Evolutionary conservation across 2,329 filamentous ascomycete species (phyloP), one percentile per base, ranked within the genome.

Genomic region (Fusarium aywerte): DNA sequence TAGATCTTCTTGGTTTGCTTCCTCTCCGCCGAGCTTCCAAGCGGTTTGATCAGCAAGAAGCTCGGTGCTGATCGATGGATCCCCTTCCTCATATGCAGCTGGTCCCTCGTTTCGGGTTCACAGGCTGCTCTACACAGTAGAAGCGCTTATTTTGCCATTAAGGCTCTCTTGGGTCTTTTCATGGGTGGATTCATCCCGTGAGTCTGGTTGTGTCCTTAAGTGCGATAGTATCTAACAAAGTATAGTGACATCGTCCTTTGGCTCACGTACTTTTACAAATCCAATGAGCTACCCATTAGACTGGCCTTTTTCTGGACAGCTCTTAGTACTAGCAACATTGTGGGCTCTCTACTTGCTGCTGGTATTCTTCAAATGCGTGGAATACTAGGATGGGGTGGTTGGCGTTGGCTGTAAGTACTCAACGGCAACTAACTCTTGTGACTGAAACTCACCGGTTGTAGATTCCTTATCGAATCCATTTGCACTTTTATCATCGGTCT

Each of bases 181-280:
- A 82, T 83, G 79, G 83, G 83, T 20, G 83, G 83, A 0, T 85
- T 84, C 56, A 85, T 85, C 29, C 82, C 83, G 67, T 82, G 77
- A 35, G 74, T 18, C 1, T 4, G 9, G 18, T 16, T 3, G 4
- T 2, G 12, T 11, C 12, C 6, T 11, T 20, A 12, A 4, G 18
- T 27, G 12, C 4, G 2, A 10, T 9, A 20, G 9, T 38, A 10
- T 23, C 57, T 63, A n/a, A 69, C 55, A 20, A n/a, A 11, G 2
- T 5, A 2, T 1, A 76, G 74, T 20, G 72, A 79, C 60, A 86
- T 87, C 21, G 84, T 91, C 15, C 79, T 91, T 0, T 93, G 90
- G 76, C 80, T 92, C 7, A 89, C 87, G 5, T 93, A 93, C 76
- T 94, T 90, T 77, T 94, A 93, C 79, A 93, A 87, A 43, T 87